Base-by-base conservation (phyloP, 1,139 yeast species). In the Suhomyces chickasaworum region DNA sequence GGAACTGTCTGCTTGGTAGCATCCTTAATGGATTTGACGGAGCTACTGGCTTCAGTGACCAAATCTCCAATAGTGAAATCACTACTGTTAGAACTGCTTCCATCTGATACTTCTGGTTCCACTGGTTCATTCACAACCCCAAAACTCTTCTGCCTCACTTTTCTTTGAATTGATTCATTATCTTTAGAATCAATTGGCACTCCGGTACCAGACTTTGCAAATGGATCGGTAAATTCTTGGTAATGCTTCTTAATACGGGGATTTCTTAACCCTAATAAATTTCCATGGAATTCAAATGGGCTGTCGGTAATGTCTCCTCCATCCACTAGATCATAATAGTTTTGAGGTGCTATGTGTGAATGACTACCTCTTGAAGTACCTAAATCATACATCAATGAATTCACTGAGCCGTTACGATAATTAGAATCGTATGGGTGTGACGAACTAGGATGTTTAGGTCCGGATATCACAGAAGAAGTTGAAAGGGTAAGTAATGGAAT, bases 221-320 rank as follows among this genome's bases (percentile, higher is more conserved):
- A 48, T 7, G 54, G 53, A 21, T 50, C 57, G 4, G 22, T 42
- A 36, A 44, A 49, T 1, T 56, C 59, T 40, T 68, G 70, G 45
- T 68, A 68, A 47, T 69, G 74, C 49, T 63, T 69, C 37, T 61
- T 62, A 37, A 71, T 59, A 25, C 77, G 57, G 0, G 76, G 77
- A 49, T 69, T 71, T 27, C 73, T 54, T 38, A 72, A 57, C 16
- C 59, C 63, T 23, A 53, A 53, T 25, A 70, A 57, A 37, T 61
- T 63, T 4, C 59, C 63, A 33, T 63, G 58, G n/a, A 61, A 45
- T 29, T 53, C 53, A 37, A 51, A 51, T 4, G 53, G 45, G 17
- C 65, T 69, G 20, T 56, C 65, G 10, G 59, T 57, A 29, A 64
- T 54, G 42, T 63, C 66, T 5, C 57, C 61, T 3, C 62, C 63